Percentiles rank a stretch among this genome's conserved stretches.
Conservation (phyloP, 257 asterid genomes). For the Linderniella brevidens region DNA sequence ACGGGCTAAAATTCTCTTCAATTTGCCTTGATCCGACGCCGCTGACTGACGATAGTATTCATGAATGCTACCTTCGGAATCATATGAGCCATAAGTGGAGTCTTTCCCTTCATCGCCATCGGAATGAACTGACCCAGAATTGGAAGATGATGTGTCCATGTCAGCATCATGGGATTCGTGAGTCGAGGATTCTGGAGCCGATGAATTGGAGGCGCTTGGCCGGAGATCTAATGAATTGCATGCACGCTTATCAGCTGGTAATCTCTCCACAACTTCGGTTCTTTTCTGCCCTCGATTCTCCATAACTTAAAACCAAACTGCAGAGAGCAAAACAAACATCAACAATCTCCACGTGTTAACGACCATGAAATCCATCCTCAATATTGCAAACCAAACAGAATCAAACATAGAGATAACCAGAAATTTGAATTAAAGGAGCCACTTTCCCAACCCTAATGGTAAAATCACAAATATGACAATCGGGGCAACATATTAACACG, state of each 20-base stretch:
- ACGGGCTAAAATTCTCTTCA: conserved; percentile 38
- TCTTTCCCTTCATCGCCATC: conserved; percentile 75
- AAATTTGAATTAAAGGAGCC: too few relatives aligned
- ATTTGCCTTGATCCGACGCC: conserved; percentile 39
- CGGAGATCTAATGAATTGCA: conserved; percentile 62
- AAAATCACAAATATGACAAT: too few relatives aligned
- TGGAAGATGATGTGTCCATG: conserved; percentile 66
- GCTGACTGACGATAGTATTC: conserved; percentile 46
- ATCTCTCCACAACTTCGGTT: conserved; percentile 47
- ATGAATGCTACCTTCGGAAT: conserved; percentile 47
- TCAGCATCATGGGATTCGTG: conserved; percentile 48
- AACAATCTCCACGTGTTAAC: not conserved
- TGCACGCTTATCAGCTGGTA: conserved; percentile 91
- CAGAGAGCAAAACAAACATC: conserved; percentile 6
- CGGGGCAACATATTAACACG: too few relatives aligned
- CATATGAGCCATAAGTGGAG: conserved; percentile 58
- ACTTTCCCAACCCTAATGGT: too few relatives aligned
- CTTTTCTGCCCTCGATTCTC: conserved; percentile 84
- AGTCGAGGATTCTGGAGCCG: conserved; percentile 33
- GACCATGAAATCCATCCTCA: not conserved
- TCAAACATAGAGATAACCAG: too few relatives aligned
- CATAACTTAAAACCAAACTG: conserved; percentile 28
- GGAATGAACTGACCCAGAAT: conserved; percentile 62
- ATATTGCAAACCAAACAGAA: not conserved
- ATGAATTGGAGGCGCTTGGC: conserved; percentile 64